Base-by-base conservation (phyloP, 2,329 filamentous ascomycete species). In the Colletotrichum sp. region DNA sequence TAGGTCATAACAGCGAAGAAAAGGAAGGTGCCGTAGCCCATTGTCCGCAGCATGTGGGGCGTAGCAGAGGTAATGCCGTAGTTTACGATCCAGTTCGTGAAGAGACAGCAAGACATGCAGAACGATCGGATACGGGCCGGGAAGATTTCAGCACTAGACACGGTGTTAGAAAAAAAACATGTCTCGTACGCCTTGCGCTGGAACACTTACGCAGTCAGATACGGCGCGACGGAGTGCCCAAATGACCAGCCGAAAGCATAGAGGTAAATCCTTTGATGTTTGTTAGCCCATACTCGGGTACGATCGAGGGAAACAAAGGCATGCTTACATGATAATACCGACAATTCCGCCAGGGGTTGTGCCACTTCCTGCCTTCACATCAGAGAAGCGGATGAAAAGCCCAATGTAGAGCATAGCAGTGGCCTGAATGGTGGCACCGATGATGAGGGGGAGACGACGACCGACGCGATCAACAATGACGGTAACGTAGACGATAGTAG, bases 301-400 rank as follows among this genome's bases (percentile, higher is more conserved):
- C 83, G 80, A 72, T 59, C 0, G 3, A 30, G 16, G 80, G 83
- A 8, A 83, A 79, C 3, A 0, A 2, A 2, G 34, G 44, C 2
- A 22, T 52, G n/a, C 72, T 55, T 18, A 77, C 78, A 82, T 83
- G 26, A 86, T 80, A 30, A 87, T 85, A 5, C 84, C 85, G 6
- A 86, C 82, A 59, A 85, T 85, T 22, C 85, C 85, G 1, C 85
- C 85, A 2, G 85, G 84, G 8, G 81, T 77, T 0, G 84, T 85
- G 10, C 85, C 85, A 7, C 80, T 80, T 0, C 77, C 80, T 1
- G 79, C 75, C 13, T 82, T 76, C 4, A 82, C 80, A 8, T 81
- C 81, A 4, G 79, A 83, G 44, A 85, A 85, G 8, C 82, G 80
- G n/a, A 86, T 79, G 57, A 85, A 83, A 24, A 79, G 80, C 9